A percentile compares a stretch with the other conserved stretches of the same genome.
phyloP scores from a whole-genome alignment of 1,139 yeast genomes.

The Spathaspora sp. region DNA sequence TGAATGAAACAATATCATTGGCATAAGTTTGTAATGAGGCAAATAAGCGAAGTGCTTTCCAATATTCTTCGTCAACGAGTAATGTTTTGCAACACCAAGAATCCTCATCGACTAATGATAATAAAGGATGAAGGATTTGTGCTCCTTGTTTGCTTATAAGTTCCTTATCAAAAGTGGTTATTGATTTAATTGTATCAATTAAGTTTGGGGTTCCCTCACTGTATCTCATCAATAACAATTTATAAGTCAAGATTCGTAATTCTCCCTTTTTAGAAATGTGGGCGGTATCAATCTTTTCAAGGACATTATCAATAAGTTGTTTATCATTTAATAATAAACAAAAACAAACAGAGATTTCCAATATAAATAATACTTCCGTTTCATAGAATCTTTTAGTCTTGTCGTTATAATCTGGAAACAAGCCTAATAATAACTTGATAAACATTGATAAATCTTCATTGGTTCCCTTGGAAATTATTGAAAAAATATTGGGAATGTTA shows the following conservation, averaged over 20 bases:
- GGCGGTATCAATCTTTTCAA: slow-evolving; percentile 20
- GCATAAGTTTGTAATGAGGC: slow-evolving; percentile 59
- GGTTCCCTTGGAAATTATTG: slow-evolving; percentile 36
- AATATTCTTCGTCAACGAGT: slow-evolving; percentile 51
- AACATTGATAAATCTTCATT: slow-evolving; percentile 22
- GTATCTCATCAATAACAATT: slow-evolving; percentile 40
- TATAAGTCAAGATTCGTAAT: slow-evolving; percentile 39
- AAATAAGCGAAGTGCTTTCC: slow-evolving; percentile 60
- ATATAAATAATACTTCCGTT: slow-evolving; percentile 53
- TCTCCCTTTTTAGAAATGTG: slow-evolving; percentile 29
- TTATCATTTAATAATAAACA: slow-evolving; percentile 44
- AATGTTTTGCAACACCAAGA: slow-evolving; percentile 45
- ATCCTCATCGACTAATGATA: slow-evolving; percentile 50
- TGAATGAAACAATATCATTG: slow-evolving; percentile 46
- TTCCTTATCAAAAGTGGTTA: slow-evolving; percentile 37
- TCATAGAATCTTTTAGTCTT: slow-evolving; percentile 49
- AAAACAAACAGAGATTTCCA: slow-evolving; percentile 56
- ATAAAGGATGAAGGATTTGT: slow-evolving; percentile 53
- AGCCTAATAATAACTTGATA: slow-evolving; percentile 23
- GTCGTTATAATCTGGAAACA: slow-evolving; percentile 32
- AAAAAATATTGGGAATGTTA: slow-evolving; percentile 52
- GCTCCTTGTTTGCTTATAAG: slow-evolving; percentile 45
- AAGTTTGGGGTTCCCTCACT: slow-evolving; percentile 18
- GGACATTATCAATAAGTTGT: slow-evolving; percentile 25
- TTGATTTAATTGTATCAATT: slow-evolving; percentile 22